Conservation (phyloP, 768 basidiomycete species). For the Dacryopinax spathularia region DNA sequence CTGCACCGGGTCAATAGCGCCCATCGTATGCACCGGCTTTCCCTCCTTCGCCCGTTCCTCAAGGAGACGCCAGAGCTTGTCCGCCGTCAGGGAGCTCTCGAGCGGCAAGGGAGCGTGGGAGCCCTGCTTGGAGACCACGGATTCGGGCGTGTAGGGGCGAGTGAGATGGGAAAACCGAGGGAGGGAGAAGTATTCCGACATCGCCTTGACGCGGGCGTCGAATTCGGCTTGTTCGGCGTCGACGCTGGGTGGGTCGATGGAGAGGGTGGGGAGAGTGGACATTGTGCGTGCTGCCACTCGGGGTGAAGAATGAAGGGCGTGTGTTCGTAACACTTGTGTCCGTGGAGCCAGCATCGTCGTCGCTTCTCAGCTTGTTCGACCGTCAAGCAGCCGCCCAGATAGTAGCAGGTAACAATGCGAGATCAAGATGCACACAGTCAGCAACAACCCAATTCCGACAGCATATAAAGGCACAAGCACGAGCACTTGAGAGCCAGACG, state of each 20-base stretch:
- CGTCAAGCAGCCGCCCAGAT: too few species aligned
- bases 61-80: slow-evolving; percentile 68
- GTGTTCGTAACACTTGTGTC: not conserved
- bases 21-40: slow-evolving; percentile 76
- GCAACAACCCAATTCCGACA: too few species aligned
- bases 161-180: slow-evolving; percentile 61
- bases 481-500: too few species aligned
- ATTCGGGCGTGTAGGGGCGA: slow-evolving; percentile 64
- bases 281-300: too few species aligned
- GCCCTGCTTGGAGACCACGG: slow-evolving; percentile 81
- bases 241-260: slow-evolving; percentile 42
- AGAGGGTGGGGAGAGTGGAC: slow-evolving; percentile 23
- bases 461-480: too few species aligned
- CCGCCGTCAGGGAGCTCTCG: slow-evolving; percentile 61
- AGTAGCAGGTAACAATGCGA: too few species aligned
- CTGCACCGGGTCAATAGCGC: slow-evolving; percentile 84
- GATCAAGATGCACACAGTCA: too few species aligned
- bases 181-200: slow-evolving; percentile 57
- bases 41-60: slow-evolving; percentile 45
- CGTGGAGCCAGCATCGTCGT: too few species aligned
- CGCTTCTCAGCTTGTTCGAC: too few species aligned
- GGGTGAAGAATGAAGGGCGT: too few species aligned
- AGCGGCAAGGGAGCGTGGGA: slow-evolving; percentile 64
- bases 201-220: slow-evolving; percentile 43
- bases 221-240: slow-evolving; percentile 47